Evolutionary conservation across 2,329 filamentous ascomycete species (phyloP), one percentile per base, ranked within the genome.

Genomic region (Cladosporium sphaerospermum): DNA sequence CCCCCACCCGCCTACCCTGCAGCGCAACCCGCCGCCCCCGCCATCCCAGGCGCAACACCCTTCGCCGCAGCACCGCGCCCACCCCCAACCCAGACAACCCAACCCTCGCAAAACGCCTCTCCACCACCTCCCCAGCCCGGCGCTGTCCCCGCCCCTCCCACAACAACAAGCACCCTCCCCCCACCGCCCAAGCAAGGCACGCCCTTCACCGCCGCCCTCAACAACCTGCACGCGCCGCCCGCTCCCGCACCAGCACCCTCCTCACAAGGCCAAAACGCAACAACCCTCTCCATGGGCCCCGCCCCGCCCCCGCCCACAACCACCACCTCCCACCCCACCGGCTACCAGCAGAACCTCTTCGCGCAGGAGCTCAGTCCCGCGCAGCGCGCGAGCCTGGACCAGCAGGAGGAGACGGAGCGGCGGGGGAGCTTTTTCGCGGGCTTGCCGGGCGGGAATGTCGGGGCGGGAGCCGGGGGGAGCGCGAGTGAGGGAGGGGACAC

Each of bases 271-370:
- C 42, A 42, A 33, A 67, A 63, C 5, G 70, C 70, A 9, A 71
- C 70, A 28, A 71, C 66, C 3, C 55, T 75, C 39, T 65, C 71
- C 42, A 59, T 71, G 14, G 71, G 70, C 1, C 66, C 67, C 3
- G 67, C 62, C 4, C 44, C 57, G 2, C 59, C 54, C 62, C 67
- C 55, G 60, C 63, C 18, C 19, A 61, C 55, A 19, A 13, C 44
- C 8, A 57, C 61, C 66, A 54, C 57, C 59, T 68, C 71, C 54
- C 72, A 75, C 56, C 75, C 75, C 18, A 71, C 74, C 0, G 74
- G 75, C 10, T 78, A 78, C 61, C 62, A 70, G 51, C 76, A 78
- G 57, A 72, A 75, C 54, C 64, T 69, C 58, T 67, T 73, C 47
- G 73, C 72, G 14, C 65, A 67, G 32, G 73, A 75, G 40, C 56